These are phyloP conservation scores for Xylaria sp. DNA, from an alignment of 2,329 filamentous ascomycete genomes.

Conservation along the genomic window DNA sequence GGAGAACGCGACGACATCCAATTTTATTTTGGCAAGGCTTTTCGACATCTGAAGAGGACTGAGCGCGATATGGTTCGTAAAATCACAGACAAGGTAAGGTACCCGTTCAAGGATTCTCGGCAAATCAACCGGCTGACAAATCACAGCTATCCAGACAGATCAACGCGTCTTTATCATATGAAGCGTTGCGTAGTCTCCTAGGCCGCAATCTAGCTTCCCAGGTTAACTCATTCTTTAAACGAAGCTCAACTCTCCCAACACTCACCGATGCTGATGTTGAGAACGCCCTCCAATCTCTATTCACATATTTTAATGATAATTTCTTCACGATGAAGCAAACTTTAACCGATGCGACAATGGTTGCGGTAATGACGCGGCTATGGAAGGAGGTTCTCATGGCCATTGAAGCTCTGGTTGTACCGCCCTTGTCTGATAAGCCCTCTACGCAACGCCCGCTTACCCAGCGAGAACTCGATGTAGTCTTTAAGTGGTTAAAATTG, in stretches of 20 bases:
- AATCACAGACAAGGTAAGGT: conserved; percentile 91
- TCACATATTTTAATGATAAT: conserved; percentile 97
- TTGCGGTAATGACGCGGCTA: conserved; percentile 95
- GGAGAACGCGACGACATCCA: conserved; percentile 98
- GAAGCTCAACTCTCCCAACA: conserved; percentile 64
- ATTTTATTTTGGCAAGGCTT: conserved; percentile 98
- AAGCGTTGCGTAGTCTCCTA: conserved; percentile 80
- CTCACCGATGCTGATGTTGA: conserved; percentile 80
- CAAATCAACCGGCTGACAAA: conserved; percentile 32
- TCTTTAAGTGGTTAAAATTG: conserved; percentile 92
- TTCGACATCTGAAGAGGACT: conserved; percentile 92
- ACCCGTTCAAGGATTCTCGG: not conserved
- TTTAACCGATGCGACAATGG: conserved; percentile 94
- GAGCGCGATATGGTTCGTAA: conserved; percentile 98
- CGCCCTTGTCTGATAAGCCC: conserved; percentile 93
- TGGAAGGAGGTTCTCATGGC: conserved; percentile 98
- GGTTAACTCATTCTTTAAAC: conserved; percentile 59
- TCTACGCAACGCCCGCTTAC: conserved; percentile 85
- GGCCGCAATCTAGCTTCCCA: conserved; percentile 73
- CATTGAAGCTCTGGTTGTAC: conserved; percentile 89
- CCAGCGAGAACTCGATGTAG: conserved; percentile 90
- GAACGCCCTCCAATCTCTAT: conserved; percentile 83
- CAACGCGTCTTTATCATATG: conserved; percentile 84
- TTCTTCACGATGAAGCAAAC: conserved; percentile 99
- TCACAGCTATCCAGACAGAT: conserved; percentile 88